These are phyloP conservation scores for Solanum raphanifolium DNA, from an alignment of 257 asterid species.

Conservation along the genomic window DNA sequence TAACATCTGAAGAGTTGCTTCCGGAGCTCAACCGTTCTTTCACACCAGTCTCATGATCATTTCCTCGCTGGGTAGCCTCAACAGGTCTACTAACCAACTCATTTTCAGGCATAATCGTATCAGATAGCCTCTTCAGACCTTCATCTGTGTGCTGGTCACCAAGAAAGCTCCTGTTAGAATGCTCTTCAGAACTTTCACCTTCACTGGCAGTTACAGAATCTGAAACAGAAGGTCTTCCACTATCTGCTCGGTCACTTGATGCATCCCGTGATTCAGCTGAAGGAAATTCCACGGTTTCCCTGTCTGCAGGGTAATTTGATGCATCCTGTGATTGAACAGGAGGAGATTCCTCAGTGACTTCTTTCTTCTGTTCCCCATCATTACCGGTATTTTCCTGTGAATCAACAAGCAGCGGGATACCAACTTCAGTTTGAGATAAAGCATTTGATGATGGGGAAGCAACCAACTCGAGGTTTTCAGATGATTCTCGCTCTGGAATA, in stretches of 20 bases:
- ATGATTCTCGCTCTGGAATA: slow-evolving; percentile 22
- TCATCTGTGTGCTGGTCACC: slow-evolving; percentile 24
- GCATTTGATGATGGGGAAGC: slow-evolving; percentile 29
- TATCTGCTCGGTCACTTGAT: slow-evolving; percentile 26
- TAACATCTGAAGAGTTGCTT: slow-evolving; percentile 27
- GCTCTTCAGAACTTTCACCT: slow-evolving; percentile 29
- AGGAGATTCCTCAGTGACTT: slow-evolving; percentile 15
- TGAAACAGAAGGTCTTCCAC: slow-evolving; percentile 28
- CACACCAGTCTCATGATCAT: slow-evolving; percentile 21
- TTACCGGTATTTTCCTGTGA: slow-evolving; percentile 27
- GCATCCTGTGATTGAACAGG: slow-evolving; percentile 27
- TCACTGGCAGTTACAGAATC: slow-evolving; percentile 27
- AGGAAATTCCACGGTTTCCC: slow-evolving; percentile 18
- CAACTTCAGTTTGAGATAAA: slow-evolving; percentile 20
- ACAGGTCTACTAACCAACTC: slow-evolving; percentile 21
- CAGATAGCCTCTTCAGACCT: slow-evolving; percentile 24
- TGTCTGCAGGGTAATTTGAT: slow-evolving; percentile 24
- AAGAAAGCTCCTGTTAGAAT: slow-evolving; percentile 21
- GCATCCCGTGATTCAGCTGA: slow-evolving; percentile 27
- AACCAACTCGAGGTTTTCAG: slow-evolving; percentile 17
- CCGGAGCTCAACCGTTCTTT: slow-evolving; percentile 28
- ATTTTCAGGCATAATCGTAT: slow-evolving; percentile 19
- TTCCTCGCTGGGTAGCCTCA: slow-evolving; percentile 22
- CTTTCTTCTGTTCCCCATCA: slow-evolving; percentile 23
- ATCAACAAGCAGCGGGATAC: slow-evolving; percentile 13